These are phyloP conservation scores for Centaurea solstitialis DNA, from an alignment of 129 eudicot species.

Conservation along the genomic window DNA sequence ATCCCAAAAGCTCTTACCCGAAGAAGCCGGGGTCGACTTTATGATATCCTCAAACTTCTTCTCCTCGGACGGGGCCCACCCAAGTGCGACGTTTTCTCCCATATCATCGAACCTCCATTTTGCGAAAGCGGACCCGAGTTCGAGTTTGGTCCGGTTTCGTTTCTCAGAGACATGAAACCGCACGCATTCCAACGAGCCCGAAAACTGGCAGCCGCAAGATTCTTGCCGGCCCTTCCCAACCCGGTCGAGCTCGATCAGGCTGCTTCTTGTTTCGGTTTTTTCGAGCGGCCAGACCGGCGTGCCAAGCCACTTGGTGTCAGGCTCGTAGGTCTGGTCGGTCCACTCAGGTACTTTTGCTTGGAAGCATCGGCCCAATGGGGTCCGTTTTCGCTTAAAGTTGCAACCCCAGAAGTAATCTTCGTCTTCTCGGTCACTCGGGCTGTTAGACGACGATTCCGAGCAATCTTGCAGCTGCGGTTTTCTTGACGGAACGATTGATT, in stretches of 20 bases:
- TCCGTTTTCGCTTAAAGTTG: conserved; percentile 37
- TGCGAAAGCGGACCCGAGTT: conserved; percentile 62
- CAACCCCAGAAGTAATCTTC: conserved; percentile 41
- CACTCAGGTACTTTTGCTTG: conserved; percentile 77
- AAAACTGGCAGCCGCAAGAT: conserved; percentile 63
- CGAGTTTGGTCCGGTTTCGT: conserved; percentile 51
- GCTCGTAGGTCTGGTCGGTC: conserved; percentile 36
- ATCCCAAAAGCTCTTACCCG: conserved; percentile 67
- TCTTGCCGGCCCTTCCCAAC: conserved; percentile 75
- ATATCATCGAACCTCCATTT: conserved; percentile 58
- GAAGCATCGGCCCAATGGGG: conserved; percentile 46
- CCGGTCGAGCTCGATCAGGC: conserved; percentile 67
- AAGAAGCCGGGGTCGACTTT: conserved; percentile 51
- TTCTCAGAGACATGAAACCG: conserved; percentile 59
- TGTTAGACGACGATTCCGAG: conserved; percentile 47
- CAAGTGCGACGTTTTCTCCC: conserved; percentile 65
- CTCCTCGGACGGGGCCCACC: conserved; percentile 65
- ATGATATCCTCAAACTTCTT: conserved; percentile 50
- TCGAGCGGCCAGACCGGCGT: conserved; percentile 75
- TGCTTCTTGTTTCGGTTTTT: conserved; percentile 31
- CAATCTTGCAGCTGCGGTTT: conserved; percentile 23
- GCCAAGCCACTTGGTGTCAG: conserved; percentile 66
- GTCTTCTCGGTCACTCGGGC: conserved; percentile 43
- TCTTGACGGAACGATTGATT: conserved; percentile 18
- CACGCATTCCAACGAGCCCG: conserved; percentile 68